A percentile compares a stretch with the other conserved stretches of the same genome.
Evolutionary conservation across 768 basidiomycete genomes (phyloP).

Genomic region (Pleurotus pulmonarius): DNA sequence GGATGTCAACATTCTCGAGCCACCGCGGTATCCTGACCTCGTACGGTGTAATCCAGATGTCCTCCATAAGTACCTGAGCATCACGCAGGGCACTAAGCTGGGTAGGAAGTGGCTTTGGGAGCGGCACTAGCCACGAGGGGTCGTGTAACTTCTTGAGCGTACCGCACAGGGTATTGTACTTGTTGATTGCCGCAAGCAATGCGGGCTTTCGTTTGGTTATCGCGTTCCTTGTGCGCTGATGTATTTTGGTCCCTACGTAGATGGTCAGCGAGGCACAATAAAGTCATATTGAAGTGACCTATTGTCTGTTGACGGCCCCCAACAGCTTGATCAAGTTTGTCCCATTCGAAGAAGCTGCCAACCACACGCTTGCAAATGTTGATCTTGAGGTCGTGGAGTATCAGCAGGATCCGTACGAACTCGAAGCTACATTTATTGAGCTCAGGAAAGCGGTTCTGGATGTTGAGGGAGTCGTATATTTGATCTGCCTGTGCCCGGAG

Average conservation of each 20-base stretch:
- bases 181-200: slow-evolving; percentile 22
- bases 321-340: slow-evolving; percentile 28
- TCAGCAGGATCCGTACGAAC: slow-evolving; percentile 26
- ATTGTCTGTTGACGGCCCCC: slow-evolving; percentile 24
- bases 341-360: slow-evolving; percentile 33
- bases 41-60: slow-evolving; percentile 27
- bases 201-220: slow-evolving; percentile 27
- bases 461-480: slow-evolving; percentile 30
- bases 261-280: not conserved
- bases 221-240: slow-evolving; percentile 26
- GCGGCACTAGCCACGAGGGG: slow-evolving; percentile 21
- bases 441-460: slow-evolving; percentile 27
- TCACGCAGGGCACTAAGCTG: slow-evolving; percentile 22
- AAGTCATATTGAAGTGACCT: slow-evolving; percentile 19
- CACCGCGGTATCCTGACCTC: slow-evolving; percentile 18
- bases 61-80: slow-evolving; percentile 26
- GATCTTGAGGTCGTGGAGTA: slow-evolving; percentile 34
- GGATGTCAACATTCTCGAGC: slow-evolving; percentile 27
- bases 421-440: slow-evolving; percentile 18
- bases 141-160: slow-evolving; percentile 17
- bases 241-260: slow-evolving; percentile 26
- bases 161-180: slow-evolving; percentile 23
- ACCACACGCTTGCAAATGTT: slow-evolving; percentile 30
- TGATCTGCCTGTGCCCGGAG: slow-evolving; percentile 22
- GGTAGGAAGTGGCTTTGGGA: slow-evolving; percentile 27